A percentile compares a stretch with the other conserved stretches of the same genome.
Evolutionary conservation across 306 rosid species (phyloP).

Genomic region (Citrullus mucosospermus): DNA sequence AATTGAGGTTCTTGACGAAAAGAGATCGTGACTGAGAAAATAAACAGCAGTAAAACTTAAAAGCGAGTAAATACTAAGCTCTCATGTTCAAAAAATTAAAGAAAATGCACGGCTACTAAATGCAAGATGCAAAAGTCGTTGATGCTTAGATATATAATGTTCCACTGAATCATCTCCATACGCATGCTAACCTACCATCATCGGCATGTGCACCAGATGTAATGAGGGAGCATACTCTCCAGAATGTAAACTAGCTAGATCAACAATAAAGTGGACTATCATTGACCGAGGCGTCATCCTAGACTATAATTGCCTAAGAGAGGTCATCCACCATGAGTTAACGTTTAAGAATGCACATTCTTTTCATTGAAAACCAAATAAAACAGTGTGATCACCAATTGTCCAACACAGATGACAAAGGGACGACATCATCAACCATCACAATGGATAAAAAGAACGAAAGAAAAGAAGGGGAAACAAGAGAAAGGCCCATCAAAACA

Average conservation of each 20-base stretch:
- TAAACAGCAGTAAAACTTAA: conserved; percentile 6
- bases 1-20: conserved; percentile 91
- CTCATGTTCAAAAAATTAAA: not conserved
- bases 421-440: not conserved
- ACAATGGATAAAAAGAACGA: not conserved
- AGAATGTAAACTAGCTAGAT: not conserved
- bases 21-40: conserved; percentile 67
- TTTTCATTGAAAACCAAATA: not conserved
- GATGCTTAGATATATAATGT: not conserved
- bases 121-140: not conserved
- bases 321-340: not conserved
- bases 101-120: not conserved
- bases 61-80: not conserved
- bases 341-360: not conserved
- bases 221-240: not conserved
- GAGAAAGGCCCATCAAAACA: conserved; percentile 12
- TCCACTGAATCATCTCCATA: not conserved
- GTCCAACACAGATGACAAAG: not conserved
- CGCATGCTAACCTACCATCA: not conserved
- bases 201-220: not conserved
- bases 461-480: not conserved
- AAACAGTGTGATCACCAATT: not conserved
- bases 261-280: not conserved
- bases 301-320: not conserved
- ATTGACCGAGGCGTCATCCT: not conserved